phyloP scores from a whole-genome alignment of 208 protist species.

The Acanthamoeba quina region DNA sequence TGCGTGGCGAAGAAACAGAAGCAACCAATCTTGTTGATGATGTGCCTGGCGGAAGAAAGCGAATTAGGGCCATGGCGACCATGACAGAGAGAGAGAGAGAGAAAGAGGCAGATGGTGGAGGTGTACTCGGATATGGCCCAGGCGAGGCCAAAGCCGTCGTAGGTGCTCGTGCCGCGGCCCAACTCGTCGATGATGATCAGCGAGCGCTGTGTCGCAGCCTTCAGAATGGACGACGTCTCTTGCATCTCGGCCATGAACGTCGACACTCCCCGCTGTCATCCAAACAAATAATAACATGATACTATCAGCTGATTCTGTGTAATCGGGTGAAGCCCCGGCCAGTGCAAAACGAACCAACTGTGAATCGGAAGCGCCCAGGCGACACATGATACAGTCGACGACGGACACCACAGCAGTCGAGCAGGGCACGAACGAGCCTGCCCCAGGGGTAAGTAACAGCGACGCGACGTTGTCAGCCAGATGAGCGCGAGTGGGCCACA shows the following conservation, averaged over 20 bases:
- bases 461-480: slow-evolving; percentile 97
- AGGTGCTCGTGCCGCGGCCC: slow-evolving; percentile 98
- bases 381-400: slow-evolving; percentile 95
- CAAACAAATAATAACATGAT: neutral
- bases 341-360: slow-evolving; percentile 83
- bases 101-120: neutral
- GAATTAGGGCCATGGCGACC: neutral
- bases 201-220: slow-evolving; percentile 94
- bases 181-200: slow-evolving; percentile 99
- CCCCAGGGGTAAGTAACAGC: slow-evolving; percentile 98
- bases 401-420: slow-evolving; percentile 89
- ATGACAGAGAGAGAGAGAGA: neutral
- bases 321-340: too few species aligned
- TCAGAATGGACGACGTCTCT: slow-evolving; percentile 97
- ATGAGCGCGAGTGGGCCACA: slow-evolving; percentile 73
- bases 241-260: slow-evolving; percentile 99
- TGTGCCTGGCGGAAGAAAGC: slow-evolving; percentile 82
- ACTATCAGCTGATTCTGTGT: too few species aligned
- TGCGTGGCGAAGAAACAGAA: slow-evolving; percentile 99
- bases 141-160: slow-evolving; percentile 99
- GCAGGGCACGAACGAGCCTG: slow-evolving; percentile 89
- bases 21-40: slow-evolving; percentile 91
- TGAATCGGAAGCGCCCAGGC: slow-evolving; percentile 98
- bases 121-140: slow-evolving; percentile 97
- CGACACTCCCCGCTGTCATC: slow-evolving; percentile 87